Conservation (phyloP, 352 stramenopile species). For the Phytophthora pisi region DNA sequence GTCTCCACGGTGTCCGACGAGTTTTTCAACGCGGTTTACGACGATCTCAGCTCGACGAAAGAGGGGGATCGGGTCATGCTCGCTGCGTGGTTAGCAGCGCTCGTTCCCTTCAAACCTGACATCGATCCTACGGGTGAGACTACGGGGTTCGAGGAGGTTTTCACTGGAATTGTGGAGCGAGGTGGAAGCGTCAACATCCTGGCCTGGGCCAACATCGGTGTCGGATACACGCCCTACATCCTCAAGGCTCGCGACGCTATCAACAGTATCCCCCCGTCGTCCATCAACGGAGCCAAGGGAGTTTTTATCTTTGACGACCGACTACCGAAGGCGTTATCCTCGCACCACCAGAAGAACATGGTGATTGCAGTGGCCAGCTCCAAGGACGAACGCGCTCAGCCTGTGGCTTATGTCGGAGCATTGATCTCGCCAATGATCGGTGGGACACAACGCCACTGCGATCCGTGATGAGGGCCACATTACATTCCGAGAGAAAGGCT, state of each 20-base stretch:
- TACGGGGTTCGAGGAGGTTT: slow-evolving; percentile 38
- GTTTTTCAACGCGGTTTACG: slow-evolving; percentile 54
- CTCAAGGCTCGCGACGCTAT: slow-evolving; percentile 44
- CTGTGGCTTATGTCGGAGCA: slow-evolving; percentile 53
- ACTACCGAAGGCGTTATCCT: slow-evolving; percentile 29
- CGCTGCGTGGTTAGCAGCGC: slow-evolving; percentile 48
- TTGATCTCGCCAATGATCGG: slow-evolving; percentile 56
- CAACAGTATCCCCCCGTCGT: slow-evolving; percentile 33
- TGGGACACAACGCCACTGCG: slow-evolving; percentile 61
- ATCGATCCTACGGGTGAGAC: slow-evolving; percentile 17
- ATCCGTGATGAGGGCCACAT: slow-evolving; percentile 40
- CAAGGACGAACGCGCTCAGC: slow-evolving; percentile 7
- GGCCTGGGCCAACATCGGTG: slow-evolving; percentile 52
- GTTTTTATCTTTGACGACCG: slow-evolving; percentile 61
- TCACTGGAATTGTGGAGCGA: slow-evolving; percentile 35
- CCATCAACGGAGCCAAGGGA: slow-evolving; percentile 20
- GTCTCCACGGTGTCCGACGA: slow-evolving; percentile 44
- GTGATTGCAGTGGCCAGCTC: slow-evolving; percentile 21
- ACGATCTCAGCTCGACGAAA: slow-evolving; percentile 39
- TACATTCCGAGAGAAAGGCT: slow-evolving; percentile 47
- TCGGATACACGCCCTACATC: slow-evolving; percentile 36
- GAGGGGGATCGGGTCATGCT: slow-evolving; percentile 37
- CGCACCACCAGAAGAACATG: slow-evolving; percentile 63
- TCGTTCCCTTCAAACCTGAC: slow-evolving; percentile 47
- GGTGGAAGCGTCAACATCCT: slow-evolving; percentile 49